Evolutionary conservation across 2,329 filamentous ascomycete genomes (phyloP).

Genomic region (Xylariaceae sp.): DNA sequence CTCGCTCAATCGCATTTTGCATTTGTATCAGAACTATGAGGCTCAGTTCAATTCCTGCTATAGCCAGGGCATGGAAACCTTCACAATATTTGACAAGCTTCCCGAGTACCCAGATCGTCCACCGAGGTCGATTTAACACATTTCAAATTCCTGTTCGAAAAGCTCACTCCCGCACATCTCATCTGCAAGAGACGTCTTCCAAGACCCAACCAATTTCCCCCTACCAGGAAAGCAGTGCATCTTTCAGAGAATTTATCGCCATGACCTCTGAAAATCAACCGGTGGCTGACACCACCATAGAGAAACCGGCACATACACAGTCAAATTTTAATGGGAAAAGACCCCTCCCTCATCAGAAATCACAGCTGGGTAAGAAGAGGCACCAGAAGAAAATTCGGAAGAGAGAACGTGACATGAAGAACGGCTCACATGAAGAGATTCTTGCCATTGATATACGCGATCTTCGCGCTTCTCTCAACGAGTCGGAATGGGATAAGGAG

Average conservation of each 20-base stretch:
- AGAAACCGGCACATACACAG: not conserved
- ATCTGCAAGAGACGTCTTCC: not conserved
- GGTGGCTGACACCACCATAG: not conserved
- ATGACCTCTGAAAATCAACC: slow-evolving; percentile 1
- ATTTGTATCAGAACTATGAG: slow-evolving; percentile 9
- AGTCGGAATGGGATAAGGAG: slow-evolving; percentile 39
- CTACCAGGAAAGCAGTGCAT: not conserved
- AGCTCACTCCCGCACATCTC: not conserved
- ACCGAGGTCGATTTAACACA: not conserved
- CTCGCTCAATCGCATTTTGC: not conserved
- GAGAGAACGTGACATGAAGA: slow-evolving; percentile 65
- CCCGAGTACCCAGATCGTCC: not conserved
- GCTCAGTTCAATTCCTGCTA: not conserved
- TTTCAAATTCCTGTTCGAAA: not conserved
- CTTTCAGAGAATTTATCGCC: not conserved
- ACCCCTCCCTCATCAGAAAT: slow-evolving; percentile 24
- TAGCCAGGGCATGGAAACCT: slow-evolving; percentile 7
- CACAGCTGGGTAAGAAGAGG: slow-evolving; percentile 27
- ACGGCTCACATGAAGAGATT: slow-evolving; percentile 71
- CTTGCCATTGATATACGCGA: slow-evolving; percentile 67
- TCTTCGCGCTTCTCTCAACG: slow-evolving; percentile 54
- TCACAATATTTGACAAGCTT: not conserved
- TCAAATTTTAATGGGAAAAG: slow-evolving; percentile 29
- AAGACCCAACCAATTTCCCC: not conserved
- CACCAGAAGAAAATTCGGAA: slow-evolving; percentile 44